Evolutionary conservation across 1,284 basidiomycete species (phyloP).

Genomic region (Ganoderma lucidum): DNA sequence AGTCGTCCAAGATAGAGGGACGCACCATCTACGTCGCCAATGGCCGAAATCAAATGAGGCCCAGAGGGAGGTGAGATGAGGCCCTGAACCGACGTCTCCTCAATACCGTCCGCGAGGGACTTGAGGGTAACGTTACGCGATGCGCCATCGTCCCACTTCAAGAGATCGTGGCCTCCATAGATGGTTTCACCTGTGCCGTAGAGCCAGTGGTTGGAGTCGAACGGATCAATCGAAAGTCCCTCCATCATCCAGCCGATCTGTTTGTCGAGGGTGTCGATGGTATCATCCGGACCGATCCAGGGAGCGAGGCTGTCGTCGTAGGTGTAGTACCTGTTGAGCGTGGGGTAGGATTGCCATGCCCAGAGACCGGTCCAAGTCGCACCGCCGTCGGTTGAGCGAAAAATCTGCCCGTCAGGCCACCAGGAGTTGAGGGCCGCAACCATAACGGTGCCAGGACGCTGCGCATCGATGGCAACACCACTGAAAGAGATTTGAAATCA

Average conservation of each 20-base stretch:
- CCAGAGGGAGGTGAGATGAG: constrained; percentile 61
- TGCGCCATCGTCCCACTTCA: constrained; percentile 58
- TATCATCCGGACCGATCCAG: constrained; percentile 60
- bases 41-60: constrained; percentile 61
- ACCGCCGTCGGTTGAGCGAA: constrained; percentile 63
- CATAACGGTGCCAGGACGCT: constrained; percentile 70
- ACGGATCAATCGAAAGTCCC: constrained; percentile 66
- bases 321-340: constrained; percentile 59
- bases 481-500: constrained; percentile 51
- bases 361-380: constrained; percentile 64
- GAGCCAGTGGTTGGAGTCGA: constrained; percentile 72
- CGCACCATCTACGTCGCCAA: constrained; percentile 63
- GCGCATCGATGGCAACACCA: constrained; percentile 65
- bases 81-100: constrained; percentile 64
- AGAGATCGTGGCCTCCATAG: constrained; percentile 62
- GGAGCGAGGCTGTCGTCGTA: constrained; percentile 64
- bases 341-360: constrained; percentile 58
- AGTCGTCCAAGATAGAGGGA: constrained; percentile 8
- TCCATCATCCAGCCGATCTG: constrained; percentile 52
- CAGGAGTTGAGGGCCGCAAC: constrained; percentile 68
- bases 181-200: constrained; percentile 71
- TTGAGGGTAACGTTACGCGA: constrained; percentile 64
- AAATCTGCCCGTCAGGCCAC: constrained; percentile 73
- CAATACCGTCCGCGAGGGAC: constrained; percentile 68
- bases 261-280: constrained; percentile 44